phyloP scores from a whole-genome alignment of 805 yeast genomes.

The Starmera pachycereana region DNA sequence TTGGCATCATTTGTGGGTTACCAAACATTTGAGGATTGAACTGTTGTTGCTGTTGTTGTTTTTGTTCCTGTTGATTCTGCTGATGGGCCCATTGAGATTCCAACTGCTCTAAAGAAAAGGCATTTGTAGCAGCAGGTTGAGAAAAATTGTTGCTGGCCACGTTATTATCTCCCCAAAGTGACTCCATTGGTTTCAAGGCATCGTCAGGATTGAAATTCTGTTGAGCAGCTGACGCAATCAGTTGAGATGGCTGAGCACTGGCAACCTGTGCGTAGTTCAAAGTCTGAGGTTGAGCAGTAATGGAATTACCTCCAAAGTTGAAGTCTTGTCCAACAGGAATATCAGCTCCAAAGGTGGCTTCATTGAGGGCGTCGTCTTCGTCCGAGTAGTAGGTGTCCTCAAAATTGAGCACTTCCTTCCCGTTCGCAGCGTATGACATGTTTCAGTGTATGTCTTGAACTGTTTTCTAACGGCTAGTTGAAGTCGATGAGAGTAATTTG shows the following conservation, averaged over 20 bases:
- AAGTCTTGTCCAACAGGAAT: conserved; percentile 50
- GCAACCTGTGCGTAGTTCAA: conserved; percentile 36
- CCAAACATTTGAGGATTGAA: conserved; percentile 7
- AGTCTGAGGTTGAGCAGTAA: conserved; percentile 16
- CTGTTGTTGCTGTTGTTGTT: conserved; percentile 15
- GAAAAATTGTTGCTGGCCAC: conserved; percentile 6
- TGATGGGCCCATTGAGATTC: conserved; percentile 47
- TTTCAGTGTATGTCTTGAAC: not conserved
- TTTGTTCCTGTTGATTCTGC: conserved; percentile 9
- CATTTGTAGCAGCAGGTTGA: conserved; percentile 23
- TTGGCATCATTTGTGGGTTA: conserved; percentile 9
- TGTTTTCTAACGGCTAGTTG: not conserved
- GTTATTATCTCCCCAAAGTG: conserved; percentile 44
- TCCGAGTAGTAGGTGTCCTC: conserved; percentile 77
- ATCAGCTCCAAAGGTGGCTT: conserved; percentile 64
- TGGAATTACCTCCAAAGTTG: conserved; percentile 39
- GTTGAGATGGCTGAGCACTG: conserved; percentile 9
- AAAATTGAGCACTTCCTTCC: conserved; percentile 44
- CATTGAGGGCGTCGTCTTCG: conserved; percentile 72
- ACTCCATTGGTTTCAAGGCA: conserved; percentile 57
- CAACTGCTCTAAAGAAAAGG: conserved; percentile 71
- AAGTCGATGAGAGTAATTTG: not conserved
- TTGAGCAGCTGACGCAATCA: not conserved
- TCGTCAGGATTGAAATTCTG: conserved; percentile 19
- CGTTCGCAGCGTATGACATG: not conserved